These are phyloP conservation scores for Salix exigua DNA, from an alignment of 345 rosid species.

Conservation along the genomic window DNA sequence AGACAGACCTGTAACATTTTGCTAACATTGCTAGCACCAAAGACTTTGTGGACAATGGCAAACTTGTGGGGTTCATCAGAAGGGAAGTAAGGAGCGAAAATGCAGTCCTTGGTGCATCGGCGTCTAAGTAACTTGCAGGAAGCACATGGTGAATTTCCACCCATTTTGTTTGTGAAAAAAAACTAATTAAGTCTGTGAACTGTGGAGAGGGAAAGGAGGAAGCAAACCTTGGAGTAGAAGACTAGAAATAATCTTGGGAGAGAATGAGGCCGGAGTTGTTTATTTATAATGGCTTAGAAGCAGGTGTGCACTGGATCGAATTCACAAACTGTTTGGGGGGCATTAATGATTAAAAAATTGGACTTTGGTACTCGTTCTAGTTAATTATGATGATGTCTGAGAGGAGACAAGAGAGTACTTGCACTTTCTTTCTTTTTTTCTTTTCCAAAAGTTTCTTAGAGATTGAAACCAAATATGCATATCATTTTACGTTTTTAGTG, in stretches of 20 bases:
- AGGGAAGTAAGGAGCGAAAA: slow-evolving; percentile 28
- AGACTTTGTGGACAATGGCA: slow-evolving; percentile 33
- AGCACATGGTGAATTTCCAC: slow-evolving; percentile 29
- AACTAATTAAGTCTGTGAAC: background rate
- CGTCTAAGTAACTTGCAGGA: slow-evolving; percentile 29
- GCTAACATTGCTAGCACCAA: slow-evolving; percentile 34
- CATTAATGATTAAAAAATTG: slow-evolving; percentile 6
- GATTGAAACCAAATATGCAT: background rate
- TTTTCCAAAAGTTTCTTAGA: background rate
- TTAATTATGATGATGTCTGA: background rate
- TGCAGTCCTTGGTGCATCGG: slow-evolving; percentile 24
- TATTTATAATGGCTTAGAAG: slow-evolving; percentile 25
- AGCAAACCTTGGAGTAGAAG: background rate
- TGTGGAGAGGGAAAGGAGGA: background rate
- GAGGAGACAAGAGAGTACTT: slow-evolving; percentile 1
- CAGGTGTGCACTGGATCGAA: slow-evolving; percentile 2
- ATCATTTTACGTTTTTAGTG: background rate
- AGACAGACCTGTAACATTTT: slow-evolving; percentile 26
- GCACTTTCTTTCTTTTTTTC: background rate
- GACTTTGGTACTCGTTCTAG: background rate
- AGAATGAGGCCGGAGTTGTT: slow-evolving; percentile 7
- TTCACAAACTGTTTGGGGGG: slow-evolving; percentile 6
- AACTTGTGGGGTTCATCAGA: slow-evolving; percentile 32
- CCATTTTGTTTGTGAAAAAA: slow-evolving; percentile 7
- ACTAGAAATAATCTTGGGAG: background rate